phyloP scores from a whole-genome alignment of 768 basidiomycete genomes.

The Cystofilobasidium macerans region DNA sequence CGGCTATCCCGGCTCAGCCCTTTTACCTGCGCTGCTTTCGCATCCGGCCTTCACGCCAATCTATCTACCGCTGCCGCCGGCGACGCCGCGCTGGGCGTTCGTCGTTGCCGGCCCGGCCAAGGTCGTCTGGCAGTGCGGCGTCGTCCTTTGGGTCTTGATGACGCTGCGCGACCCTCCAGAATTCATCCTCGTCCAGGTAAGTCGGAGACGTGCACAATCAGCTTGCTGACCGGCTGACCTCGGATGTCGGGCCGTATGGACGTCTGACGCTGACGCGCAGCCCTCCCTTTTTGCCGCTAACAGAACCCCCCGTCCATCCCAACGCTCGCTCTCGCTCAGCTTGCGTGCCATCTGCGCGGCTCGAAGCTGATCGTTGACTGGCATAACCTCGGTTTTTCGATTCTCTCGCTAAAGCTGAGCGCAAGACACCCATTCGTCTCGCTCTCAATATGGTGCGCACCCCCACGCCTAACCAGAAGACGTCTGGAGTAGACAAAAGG shows the following conservation, averaged over 20 bases:
- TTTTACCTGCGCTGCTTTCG: conserved; percentile 50
- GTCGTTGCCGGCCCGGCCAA: conserved; percentile 59
- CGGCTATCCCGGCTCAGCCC: conserved; percentile 48
- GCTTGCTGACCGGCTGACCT: no score
- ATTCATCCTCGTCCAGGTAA: conserved; percentile 77
- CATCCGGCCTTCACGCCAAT: conserved; percentile 54
- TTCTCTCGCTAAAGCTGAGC: conserved; percentile 74
- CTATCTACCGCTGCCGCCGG: conserved; percentile 58
- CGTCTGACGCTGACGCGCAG: no score
- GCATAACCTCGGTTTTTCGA: conserved; percentile 95
- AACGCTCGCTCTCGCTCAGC: conserved; percentile 72
- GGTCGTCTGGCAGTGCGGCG: conserved; percentile 56
- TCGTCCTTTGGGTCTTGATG: conserved; percentile 54
- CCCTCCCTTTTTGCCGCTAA: background rate
- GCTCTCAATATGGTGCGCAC: conserved; percentile 58
- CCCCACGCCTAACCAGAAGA: background rate
- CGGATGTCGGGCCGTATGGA: no score
- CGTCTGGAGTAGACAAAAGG: conserved; percentile 6
- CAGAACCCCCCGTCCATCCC: conserved; percentile 97
- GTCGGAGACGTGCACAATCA: no score
- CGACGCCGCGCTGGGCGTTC: conserved; percentile 45
- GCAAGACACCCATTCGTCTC: conserved; percentile 55
- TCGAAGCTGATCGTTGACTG: conserved; percentile 93
- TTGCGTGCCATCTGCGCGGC: conserved; percentile 55
- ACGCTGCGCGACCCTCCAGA: conserved; percentile 60